Percentiles rank a stretch among this genome's conserved stretches.
Conservation (phyloP, 768 basidiomycete species). For the Leccinum boreale region DNA sequence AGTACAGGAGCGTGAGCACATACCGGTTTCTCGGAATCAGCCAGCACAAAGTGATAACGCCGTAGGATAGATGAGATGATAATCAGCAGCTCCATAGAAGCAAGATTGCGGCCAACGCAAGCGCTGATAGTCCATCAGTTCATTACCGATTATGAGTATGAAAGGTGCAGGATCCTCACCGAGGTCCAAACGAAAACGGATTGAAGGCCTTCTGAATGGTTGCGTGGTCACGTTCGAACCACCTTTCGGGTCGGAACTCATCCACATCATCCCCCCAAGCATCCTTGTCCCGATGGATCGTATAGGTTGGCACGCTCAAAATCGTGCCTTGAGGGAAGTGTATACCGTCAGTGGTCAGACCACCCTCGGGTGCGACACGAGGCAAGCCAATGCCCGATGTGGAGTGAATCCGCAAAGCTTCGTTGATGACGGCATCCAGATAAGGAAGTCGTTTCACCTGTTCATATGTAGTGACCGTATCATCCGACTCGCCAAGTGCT, state of each 20-base stretch:
- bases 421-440: conserved; percentile 85
- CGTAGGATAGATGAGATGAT: conserved; percentile 80
- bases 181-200: conserved; percentile 80
- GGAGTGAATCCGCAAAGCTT: conserved; percentile 80
- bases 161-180: conserved; percentile 36
- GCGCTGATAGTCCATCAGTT: conserved; percentile 41
- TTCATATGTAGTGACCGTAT: conserved; percentile 58
- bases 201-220: conserved; percentile 74
- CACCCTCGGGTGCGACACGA: conserved; percentile 71
- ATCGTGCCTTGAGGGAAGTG: conserved; percentile 73
- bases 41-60: conserved; percentile 70
- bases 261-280: conserved; percentile 82
- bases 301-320: conserved; percentile 77
- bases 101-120: conserved; percentile 83
- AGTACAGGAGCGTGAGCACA: conserved; percentile 20
- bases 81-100: conserved; percentile 72
- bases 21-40: conserved; percentile 55
- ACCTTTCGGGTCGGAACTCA: conserved; percentile 76
- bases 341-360: conserved; percentile 50
- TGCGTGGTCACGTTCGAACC: conserved; percentile 68
- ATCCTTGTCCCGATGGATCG: conserved; percentile 68
- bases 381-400: conserved; percentile 84
- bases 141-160: not conserved
- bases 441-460: conserved; percentile 74
- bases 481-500: conserved; percentile 55